Evolutionary conservation across 768 basidiomycete genomes (phyloP).

Genomic region (Lactarius hengduanensis): DNA sequence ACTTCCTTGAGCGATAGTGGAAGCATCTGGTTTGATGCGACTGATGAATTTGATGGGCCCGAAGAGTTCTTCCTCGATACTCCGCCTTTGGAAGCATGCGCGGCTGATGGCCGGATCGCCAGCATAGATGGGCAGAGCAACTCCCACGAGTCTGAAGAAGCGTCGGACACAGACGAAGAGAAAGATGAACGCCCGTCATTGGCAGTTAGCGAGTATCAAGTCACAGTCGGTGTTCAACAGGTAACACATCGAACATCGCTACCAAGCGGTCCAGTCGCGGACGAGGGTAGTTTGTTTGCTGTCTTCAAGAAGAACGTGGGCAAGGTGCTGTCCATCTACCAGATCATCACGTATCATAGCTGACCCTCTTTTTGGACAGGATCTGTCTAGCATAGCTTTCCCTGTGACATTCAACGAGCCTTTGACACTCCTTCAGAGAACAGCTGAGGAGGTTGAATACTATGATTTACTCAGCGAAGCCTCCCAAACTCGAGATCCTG

Average conservation of each 20-base stretch:
- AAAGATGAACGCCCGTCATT: conserved; percentile 25
- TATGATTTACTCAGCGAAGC: conserved; percentile 66
- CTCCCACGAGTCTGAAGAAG: conserved; percentile 52
- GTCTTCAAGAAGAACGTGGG: conserved; percentile 88
- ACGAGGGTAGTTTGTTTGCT: conserved; percentile 80
- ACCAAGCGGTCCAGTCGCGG: conserved; percentile 59
- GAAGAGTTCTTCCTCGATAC: conserved; percentile 63
- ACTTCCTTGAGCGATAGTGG: conserved; percentile 33
- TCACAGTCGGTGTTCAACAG: not conserved
- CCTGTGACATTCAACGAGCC: conserved; percentile 94
- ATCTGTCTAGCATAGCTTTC: conserved; percentile 76
- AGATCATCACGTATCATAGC: conserved; percentile 8
- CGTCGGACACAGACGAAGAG: conserved; percentile 51
- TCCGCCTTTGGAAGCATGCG: conserved; percentile 31
- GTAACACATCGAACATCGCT: conserved; percentile 54
- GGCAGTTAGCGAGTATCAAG: conserved; percentile 16
- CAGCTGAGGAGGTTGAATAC: conserved; percentile 85
- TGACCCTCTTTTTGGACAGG: conserved; percentile 43
- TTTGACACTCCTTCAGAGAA: conserved; percentile 74
- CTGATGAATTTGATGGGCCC: conserved; percentile 56
- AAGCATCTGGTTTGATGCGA: conserved; percentile 78
- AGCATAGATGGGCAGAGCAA: conserved; percentile 41
- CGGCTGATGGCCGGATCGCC: conserved; percentile 34
- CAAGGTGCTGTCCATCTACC: conserved; percentile 50
- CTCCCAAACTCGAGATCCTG: conserved; percentile 51